Conservation (phyloP, 495 filamentous ascomycete genomes). For the Penicillium desertorum region DNA sequence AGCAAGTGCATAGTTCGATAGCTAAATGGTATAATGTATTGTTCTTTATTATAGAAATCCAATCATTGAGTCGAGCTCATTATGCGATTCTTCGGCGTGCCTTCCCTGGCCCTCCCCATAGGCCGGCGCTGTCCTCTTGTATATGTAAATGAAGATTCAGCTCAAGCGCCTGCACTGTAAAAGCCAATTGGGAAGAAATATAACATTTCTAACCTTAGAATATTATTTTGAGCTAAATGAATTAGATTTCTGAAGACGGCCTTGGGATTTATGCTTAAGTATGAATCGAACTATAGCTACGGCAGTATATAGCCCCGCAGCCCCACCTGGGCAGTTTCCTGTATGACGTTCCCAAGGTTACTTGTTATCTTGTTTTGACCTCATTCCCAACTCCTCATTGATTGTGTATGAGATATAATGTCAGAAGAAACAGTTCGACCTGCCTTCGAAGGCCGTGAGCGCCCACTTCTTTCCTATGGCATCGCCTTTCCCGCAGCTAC, state of each 20-base stretch:
- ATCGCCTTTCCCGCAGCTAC: constrained; percentile 52
- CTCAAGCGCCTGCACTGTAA: constrained; percentile 30
- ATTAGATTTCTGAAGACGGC: too few species aligned
- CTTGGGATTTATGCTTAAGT: too few species aligned
- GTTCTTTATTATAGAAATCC: neutral
- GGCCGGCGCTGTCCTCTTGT: neutral
- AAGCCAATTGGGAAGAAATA: constrained; percentile 34
- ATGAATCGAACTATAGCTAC: too few species aligned
- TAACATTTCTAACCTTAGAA: constrained; percentile 43
- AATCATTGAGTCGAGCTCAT: neutral
- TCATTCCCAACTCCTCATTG: too few species aligned
- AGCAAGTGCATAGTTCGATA: neutral
- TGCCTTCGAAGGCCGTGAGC: constrained; percentile 39
- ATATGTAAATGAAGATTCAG: constrained; percentile 2
- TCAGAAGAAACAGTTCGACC: constrained; percentile 38
- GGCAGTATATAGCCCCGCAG: too few species aligned
- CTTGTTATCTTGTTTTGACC: too few species aligned
- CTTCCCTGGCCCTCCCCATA: constrained; percentile 2
- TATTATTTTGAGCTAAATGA: too few species aligned
- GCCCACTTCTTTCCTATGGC: constrained; percentile 50
- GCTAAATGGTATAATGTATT: neutral
- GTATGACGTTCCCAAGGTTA: too few species aligned
- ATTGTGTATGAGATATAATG: constrained; percentile 15
- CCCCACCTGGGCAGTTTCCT: too few species aligned
- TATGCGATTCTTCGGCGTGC: constrained; percentile 4